phyloP scores from a whole-genome alignment of 2,329 filamentous ascomycete species.

The Penicillium sp. region DNA sequence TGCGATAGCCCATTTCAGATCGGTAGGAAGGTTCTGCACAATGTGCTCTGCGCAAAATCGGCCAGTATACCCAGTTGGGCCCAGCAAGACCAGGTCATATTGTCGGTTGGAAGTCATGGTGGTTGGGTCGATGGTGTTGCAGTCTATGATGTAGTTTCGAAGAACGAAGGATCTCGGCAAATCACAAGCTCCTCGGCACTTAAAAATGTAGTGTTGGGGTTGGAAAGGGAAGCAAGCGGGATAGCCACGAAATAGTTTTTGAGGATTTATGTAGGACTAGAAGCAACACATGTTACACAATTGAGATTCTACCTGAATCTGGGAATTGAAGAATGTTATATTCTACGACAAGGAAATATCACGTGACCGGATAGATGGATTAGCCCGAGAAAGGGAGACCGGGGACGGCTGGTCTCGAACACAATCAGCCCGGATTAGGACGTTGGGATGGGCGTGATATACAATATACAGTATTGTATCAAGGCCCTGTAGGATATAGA shows the following conservation, averaged over 20 bases:
- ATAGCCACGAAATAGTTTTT: not conserved
- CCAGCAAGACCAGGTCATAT: conserved; percentile 66
- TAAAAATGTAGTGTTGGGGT: not conserved
- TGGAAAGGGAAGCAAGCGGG: not conserved
- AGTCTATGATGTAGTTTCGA: conserved; percentile 2
- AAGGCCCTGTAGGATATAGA: not conserved
- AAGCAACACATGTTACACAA: not conserved
- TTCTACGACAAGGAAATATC: not conserved
- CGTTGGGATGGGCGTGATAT: no score
- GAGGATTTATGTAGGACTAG: not conserved
- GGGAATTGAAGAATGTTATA: not conserved
- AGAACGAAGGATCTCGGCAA: conserved; percentile 4
- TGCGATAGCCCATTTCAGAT: conserved; percentile 83
- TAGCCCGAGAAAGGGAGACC: not conserved
- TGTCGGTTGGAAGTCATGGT: conserved; percentile 46
- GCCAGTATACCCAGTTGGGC: conserved; percentile 80
- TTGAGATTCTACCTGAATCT: not conserved
- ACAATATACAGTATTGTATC: not conserved
- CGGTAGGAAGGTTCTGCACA: conserved; percentile 64
- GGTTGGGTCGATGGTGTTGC: not conserved
- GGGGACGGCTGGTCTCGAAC: not conserved
- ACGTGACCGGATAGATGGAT: conserved; percentile 9
- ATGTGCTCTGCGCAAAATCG: conserved; percentile 74
- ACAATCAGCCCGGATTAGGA: not conserved
- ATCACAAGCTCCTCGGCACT: conserved; percentile 7